Base-by-base conservation (phyloP, 805 yeast genomes). In the Monosporozyma siamensis region DNA sequence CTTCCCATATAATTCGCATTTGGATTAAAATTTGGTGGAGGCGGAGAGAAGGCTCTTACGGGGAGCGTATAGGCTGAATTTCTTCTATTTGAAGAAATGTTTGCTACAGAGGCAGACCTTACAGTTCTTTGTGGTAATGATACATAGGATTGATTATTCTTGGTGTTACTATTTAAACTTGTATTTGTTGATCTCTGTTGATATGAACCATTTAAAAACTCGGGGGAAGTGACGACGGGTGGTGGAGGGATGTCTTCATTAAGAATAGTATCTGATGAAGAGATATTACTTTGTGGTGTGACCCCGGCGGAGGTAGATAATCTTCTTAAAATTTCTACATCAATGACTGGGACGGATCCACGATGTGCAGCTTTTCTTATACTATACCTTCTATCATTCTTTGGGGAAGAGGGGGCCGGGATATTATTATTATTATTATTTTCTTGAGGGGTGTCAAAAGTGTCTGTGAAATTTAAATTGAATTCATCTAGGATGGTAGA, bases 311-410 rank as follows among this genome's bases (percentile, higher is more conserved):
- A 42, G 17, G 46, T 48, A 39, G 53, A 50, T n/a, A 54, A 48
- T 38, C 52, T 52, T 11, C 53, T 44, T 21, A 56, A 46, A 9
- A 58, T 27, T 38, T 54, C 58, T 18, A 52, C 50, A 29, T 55
- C 60, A 24, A 54, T 43, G 23, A 49, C 45, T 17, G 63, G 57
- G 45, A 55, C 48, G 2, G 63, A 56, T 10, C 54, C 46, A 25
- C 61, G 41, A 35, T 52, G 57, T 25, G 50, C 56, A 27, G 24
- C 38, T 24, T 58, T 58, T 31, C 49, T 51, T 15, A 58, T 44
- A n/a, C 61, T 56, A 34, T 50, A 50, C 20, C 46, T 43, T 24
- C 47, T 32, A 26, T 34, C 35, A 12, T 32, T 34, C 17, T 37
- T 29, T 15, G 46, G 43, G 5, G 44, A 40, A 12, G 40, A 45